Percentiles rank a stretch among this genome's conserved stretches.
phyloP scores from a whole-genome alignment of 345 rosid genomes.

The Eucalyptus fibrosa region DNA sequence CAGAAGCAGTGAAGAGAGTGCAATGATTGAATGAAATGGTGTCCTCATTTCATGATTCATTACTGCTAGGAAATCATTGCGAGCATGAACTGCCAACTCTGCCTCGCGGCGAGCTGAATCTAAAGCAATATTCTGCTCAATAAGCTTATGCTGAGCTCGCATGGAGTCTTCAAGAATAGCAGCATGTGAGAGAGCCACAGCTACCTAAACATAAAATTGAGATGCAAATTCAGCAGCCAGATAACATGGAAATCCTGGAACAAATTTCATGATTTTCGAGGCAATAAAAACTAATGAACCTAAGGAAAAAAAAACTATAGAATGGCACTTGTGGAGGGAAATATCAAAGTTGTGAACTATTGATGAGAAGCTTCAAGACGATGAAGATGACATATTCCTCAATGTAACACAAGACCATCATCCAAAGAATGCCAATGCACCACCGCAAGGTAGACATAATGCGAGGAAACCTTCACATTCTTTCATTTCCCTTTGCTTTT shows the following conservation, averaged over 20 bases:
- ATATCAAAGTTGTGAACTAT: neutral
- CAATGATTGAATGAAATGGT: constrained; percentile 82
- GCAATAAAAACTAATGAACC: neutral
- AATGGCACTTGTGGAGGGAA: neutral
- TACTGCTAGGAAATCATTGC: constrained; percentile 88
- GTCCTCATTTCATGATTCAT: constrained; percentile 99
- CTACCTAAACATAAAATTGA: constrained; percentile 40
- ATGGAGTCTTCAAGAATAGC: constrained; percentile 91
- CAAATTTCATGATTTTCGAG: neutral
- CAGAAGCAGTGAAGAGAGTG: constrained; percentile 77
- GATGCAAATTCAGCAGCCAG: neutral
- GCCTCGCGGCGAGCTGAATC: constrained; percentile 81
- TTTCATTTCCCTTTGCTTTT: neutral
- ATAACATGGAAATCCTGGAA: neutral
- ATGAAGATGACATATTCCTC: neutral
- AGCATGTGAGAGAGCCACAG: constrained; percentile 97
- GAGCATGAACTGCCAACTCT: constrained; percentile 84
- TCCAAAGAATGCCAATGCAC: neutral
- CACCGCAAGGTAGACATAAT: neutral
- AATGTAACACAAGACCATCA: neutral
- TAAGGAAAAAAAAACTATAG: neutral
- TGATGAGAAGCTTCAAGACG: neutral
- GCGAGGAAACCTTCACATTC: neutral
- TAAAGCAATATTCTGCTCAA: constrained; percentile 72
- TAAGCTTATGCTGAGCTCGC: constrained; percentile 79